A percentile compares a stretch with the other conserved stretches of the same genome.
Conservation (phyloP, 2,329 filamentous ascomycete genomes). For the Rhynchosporium graminicola region DNA sequence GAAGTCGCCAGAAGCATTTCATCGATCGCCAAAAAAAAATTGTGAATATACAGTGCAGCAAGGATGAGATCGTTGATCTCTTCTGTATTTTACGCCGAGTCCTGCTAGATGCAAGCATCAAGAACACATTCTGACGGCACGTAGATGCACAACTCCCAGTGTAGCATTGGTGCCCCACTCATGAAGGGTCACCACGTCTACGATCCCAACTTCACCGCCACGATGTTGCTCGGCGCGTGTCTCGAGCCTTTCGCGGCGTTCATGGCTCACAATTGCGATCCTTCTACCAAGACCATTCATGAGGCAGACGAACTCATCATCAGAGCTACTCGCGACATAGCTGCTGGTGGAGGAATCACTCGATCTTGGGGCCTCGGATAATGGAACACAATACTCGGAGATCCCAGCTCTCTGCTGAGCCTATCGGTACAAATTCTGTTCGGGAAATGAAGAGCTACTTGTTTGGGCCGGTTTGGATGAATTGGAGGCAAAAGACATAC, state of each 20-base stretch:
- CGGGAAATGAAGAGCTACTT: neutral
- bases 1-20: neutral
- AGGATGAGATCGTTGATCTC: constrained; percentile 10
- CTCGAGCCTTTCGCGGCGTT: constrained; percentile 2
- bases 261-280: neutral
- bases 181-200: neutral
- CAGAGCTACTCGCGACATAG: neutral
- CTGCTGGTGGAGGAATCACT: neutral
- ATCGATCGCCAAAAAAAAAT: constrained; percentile 5
- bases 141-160: constrained; percentile 10
- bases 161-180: neutral
- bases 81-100: constrained; percentile 2
- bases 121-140: too few species aligned
- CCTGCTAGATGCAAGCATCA: too few species aligned
- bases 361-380: neutral
- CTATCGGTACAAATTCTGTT: neutral
- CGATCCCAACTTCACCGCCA: constrained; percentile 3
- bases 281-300: neutral
- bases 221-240: neutral
- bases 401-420: neutral
- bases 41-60: neutral
- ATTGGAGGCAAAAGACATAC: neutral
- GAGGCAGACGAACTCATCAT: neutral
- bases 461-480: neutral
- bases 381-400: too few species aligned